Base-by-base conservation (phyloP, 495 filamentous ascomycete species). In the Aspergillus asperescens region DNA sequence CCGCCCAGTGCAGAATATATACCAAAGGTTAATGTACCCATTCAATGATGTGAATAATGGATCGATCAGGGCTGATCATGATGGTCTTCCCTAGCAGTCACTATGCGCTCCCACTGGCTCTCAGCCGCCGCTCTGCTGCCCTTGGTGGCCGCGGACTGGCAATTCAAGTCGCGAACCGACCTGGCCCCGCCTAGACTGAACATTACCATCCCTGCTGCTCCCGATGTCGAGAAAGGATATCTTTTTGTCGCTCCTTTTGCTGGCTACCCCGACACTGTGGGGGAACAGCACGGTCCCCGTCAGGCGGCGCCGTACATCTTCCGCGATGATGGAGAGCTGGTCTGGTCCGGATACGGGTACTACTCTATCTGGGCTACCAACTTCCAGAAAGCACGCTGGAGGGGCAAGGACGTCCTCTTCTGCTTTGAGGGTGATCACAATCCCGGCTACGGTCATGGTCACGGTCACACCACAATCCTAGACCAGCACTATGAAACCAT, bases 1-100 rank as follows among this genome's bases (percentile, higher is more conserved):
- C n/a, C 23, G 38, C 48, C 48, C 25, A 51, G 48, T 51, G 48
- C 48, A 51, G 48, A 51, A 15, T 51, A 51, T 43, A 34, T 31
- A 31, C 38, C 64, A 62, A 77, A 80, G 75, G 77, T 80, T 75
- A 78, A 80, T 80, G 77, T 79, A 79, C 74, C 75, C 74, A 64
- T 68, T 56, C 62, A 51, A 42, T 43, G 27, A 51, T 64, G 23
- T 35, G 62, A 48, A 65, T 25, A 22, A 69, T 69, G 58, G 49
- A 60, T 47, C 49, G 54, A 55, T 62, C 52, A 55, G 60, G 58
- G 66, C 77, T 80, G 64, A 78, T 72, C 66, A 60, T 52, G 40
- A 54, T 65, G 65, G 48, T 53, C 16, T 43, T 31, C 12, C 49
- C 29, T 49, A 60, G 57, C 48, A 55, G 43, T 34, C 42, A 46